Base-by-base conservation (phyloP, 2,329 filamentous ascomycete species). In the Trichoderma guizhouense region DNA sequence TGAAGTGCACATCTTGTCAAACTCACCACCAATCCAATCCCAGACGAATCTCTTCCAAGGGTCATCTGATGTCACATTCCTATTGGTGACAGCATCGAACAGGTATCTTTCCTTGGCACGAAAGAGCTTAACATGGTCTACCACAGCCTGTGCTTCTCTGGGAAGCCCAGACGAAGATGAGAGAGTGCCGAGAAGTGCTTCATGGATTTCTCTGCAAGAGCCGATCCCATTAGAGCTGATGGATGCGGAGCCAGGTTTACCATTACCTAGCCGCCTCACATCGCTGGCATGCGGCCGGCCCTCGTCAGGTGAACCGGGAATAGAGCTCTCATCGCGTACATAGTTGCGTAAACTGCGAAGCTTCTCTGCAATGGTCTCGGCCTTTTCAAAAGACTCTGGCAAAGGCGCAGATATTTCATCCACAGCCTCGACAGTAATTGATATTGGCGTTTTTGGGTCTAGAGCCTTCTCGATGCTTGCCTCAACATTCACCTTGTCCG, bases 31-130 rank as follows among this genome's bases (percentile, higher is more conserved):
- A 62, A 95, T 85, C 86, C 92, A 93, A 61, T 89, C 88, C 93
- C 93, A 97, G n/a, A 93, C 83, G 71, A 92, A 91, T 71, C 90
- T 87, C n/a, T 95, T 83, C 88, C 92, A 93, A 34, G 88, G 88
- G 76, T 95, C 91, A 73, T 93, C 92, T 7, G 86, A 84, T 1
- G 92, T 86, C n/a, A 95, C 87, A 7, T 86, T 82, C 73, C 87
- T 87, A 76, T 96, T 96, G 62, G 84, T 86, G 18, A 82, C 81
- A 72, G 89, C 90, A 76, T 94, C 84, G 73, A 91, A 90, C 0
- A 91, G 81, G 73, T 91, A 92, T 69, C 84, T 86, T 75, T 89
- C 88, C 73, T 87, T 87, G 8, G 89, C 88, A 18, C 90, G 87
- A 47, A 88, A 80, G 11, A 91, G 80, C 84, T 90, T 89, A 5